Evolutionary conservation across 495 filamentous ascomycete species (phyloP), one percentile per base, ranked within the genome.

Genomic region (Aspergillus olivimuriae): DNA sequence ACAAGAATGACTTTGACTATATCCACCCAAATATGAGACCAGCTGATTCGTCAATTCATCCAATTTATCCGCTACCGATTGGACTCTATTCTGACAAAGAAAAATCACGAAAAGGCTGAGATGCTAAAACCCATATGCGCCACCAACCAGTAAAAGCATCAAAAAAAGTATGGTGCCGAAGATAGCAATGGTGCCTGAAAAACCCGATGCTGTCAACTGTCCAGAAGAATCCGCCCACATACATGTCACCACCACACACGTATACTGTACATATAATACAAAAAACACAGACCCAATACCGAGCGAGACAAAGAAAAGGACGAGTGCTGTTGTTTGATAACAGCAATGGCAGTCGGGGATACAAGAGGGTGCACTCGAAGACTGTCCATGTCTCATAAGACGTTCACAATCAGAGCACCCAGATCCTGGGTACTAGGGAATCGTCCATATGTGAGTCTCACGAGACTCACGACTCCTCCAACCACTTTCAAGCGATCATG

Each of bases 201-300:
- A 19, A 38, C n/a, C n/a, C n/a, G n/a, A n/a, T n/a, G n/a, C n/a
- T n/a, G n/a, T n/a, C n/a, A n/a, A n/a, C n/a, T n/a, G n/a, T n/a
- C n/a, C n/a, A n/a, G n/a, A n/a, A n/a, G n/a, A n/a, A n/a, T n/a
- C n/a, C n/a, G n/a, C n/a, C n/a, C n/a, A n/a, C n/a, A n/a, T n/a
- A n/a, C n/a, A 9, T 9, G 11, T 15, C n/a, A 2, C 33, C 8
- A 20, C 20, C 15, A 17, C 10, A 32, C 19, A 37, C 22, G 12
- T 42, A 38, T 47, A 51, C 38, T 55, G 39, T 51, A 51, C 52
- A 55, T 51, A 51, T 45, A 41, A 55, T 51, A 50, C 37, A 47
- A 36, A 14, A 30, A 46, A 41, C 28, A 34, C 23, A 14, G n/a
- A 42, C 2, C 11, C 4, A 22, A 17, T 14, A 14, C 28, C 9